Evolutionary conservation across 2,329 filamentous ascomycete genomes (phyloP).

Genomic region (Aspergillus ruber): DNA sequence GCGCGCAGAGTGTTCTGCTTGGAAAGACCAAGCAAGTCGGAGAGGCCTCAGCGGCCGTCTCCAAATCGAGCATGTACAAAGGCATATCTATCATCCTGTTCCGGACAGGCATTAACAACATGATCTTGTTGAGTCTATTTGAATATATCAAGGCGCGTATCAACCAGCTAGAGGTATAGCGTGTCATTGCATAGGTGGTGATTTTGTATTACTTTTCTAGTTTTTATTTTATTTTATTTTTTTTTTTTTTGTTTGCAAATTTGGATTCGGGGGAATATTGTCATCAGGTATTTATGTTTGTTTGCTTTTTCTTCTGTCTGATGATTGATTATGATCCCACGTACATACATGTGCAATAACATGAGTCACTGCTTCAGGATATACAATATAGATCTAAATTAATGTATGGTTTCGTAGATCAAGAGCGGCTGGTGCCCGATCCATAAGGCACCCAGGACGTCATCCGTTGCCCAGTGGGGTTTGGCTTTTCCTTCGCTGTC

Average conservation of each 20-base stretch:
- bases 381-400: background rate
- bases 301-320: slow-evolving; percentile 4
- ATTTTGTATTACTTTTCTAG: background rate
- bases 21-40: slow-evolving; percentile 37
- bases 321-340: slow-evolving; percentile 9
- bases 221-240: background rate
- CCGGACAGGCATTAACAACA: slow-evolving; percentile 43
- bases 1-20: slow-evolving; percentile 41
- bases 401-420: background rate
- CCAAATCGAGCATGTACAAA: slow-evolving; percentile 42
- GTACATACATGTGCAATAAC: slow-evolving; percentile 16
- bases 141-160: slow-evolving; percentile 42
- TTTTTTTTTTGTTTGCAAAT: background rate
- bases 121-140: slow-evolving; percentile 43
- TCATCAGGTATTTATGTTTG: background rate
- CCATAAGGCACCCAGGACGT: slow-evolving; percentile 19
- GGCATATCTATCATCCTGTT: slow-evolving; percentile 43
- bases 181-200: background rate
- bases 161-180: slow-evolving; percentile 30
- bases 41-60: slow-evolving; percentile 33
- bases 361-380: background rate
- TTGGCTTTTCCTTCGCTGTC: slow-evolving; percentile 18
- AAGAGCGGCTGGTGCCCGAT: background rate
- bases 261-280: background rate
- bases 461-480: slow-evolving; percentile 29